These are phyloP conservation scores for Medicago truncatula DNA, from an alignment of 306 rosid genomes.

Conservation along the genomic window DNA sequence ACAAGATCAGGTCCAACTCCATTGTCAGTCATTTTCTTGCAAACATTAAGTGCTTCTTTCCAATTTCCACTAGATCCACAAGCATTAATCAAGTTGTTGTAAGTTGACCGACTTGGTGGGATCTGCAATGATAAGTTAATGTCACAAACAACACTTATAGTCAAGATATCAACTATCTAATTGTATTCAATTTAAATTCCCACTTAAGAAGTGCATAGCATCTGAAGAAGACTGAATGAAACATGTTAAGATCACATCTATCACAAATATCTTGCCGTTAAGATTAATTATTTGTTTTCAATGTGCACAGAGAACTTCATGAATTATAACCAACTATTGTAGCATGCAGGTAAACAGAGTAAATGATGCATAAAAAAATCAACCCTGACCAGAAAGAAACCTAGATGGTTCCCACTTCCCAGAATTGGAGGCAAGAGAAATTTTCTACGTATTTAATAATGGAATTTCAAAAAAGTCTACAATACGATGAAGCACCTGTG, in stretches of 20 bases:
- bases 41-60: constrained; percentile 87
- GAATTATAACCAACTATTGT: constrained; percentile 23
- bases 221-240: constrained; percentile 30
- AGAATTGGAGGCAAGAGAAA: not conserved
- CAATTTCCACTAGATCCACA: constrained; percentile 98
- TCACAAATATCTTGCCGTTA: constrained; percentile 1
- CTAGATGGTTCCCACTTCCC: constrained; percentile 17
- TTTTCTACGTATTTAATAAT: not conserved
- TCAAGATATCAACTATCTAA: constrained; percentile 31
- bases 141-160: constrained; percentile 39
- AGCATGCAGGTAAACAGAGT: constrained; percentile 19
- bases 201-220: constrained; percentile 11
- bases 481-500: not conserved
- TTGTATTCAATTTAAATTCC: constrained; percentile 6
- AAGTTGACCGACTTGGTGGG: constrained; percentile 89
- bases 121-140: constrained; percentile 58
- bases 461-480: constrained; percentile 11
- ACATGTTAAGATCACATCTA: constrained; percentile 20
- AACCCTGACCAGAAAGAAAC: constrained; percentile 23
- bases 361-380: constrained; percentile 14
- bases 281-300: constrained; percentile 31
- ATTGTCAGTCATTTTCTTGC: constrained; percentile 96
- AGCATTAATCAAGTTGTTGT: constrained; percentile 94
- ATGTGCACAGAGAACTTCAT: not conserved
- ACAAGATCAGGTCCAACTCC: constrained; percentile 99